Conservation (phyloP, 257 asterid species). For the Agastache rugosa region DNA sequence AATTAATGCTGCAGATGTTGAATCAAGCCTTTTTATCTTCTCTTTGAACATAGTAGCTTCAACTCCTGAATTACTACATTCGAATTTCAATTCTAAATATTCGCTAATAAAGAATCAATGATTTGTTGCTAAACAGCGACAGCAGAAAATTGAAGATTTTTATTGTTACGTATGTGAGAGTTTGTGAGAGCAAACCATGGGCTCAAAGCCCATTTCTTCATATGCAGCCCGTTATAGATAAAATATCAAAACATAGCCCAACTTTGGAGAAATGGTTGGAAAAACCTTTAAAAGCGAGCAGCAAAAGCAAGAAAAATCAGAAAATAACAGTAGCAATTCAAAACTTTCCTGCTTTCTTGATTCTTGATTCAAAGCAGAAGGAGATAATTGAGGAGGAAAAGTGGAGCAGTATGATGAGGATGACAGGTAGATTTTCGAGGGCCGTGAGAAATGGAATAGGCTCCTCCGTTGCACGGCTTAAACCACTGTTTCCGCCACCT, state of each 20-base stretch:
- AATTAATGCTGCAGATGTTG: neutral
- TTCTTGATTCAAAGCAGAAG: slow-evolving; percentile 24
- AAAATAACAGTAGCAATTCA: slow-evolving; percentile 7
- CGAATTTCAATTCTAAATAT: neutral
- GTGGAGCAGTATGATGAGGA: slow-evolving; percentile 48
- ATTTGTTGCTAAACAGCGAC: neutral
- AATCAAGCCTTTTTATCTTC: neutral
- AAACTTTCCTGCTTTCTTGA: slow-evolving; percentile 5
- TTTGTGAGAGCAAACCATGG: neutral
- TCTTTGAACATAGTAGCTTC: neutral
- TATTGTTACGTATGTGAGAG: too few relatives aligned
- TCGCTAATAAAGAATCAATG: neutral
- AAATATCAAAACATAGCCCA: too few relatives aligned
- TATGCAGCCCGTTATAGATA: neutral
- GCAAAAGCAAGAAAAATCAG: neutral
- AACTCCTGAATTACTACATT: neutral
- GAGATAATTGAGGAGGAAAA: neutral
- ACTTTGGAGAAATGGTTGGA: too few relatives aligned
- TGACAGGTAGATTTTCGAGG: slow-evolving; percentile 54
- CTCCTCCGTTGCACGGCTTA: slow-evolving; percentile 41
- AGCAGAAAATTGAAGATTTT: neutral
- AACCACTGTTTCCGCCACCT: slow-evolving; percentile 40
- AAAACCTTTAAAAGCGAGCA: too few relatives aligned
- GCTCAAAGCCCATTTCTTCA: neutral
- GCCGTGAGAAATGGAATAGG: slow-evolving; percentile 37